These are phyloP conservation scores for Chamaenerion angustifolium DNA, from an alignment of 345 rosid genomes.

Conservation along the genomic window DNA sequence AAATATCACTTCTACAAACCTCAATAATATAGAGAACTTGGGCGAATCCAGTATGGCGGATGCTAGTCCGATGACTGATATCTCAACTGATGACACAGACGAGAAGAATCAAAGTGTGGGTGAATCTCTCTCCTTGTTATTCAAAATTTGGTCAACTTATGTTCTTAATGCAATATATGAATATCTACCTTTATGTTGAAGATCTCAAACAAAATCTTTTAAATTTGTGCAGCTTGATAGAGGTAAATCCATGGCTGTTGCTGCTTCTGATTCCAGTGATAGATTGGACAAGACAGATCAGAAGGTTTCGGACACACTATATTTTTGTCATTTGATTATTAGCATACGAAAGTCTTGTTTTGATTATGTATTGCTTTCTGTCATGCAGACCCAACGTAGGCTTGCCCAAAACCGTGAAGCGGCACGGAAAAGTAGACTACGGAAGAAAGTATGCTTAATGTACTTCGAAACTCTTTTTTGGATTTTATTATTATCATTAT, in stretches of 20 bases:
- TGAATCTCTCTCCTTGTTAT: slow-evolving; percentile 9
- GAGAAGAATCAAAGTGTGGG: slow-evolving; percentile 69
- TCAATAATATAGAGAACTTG: slow-evolving; percentile 27
- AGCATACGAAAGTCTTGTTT: slow-evolving; percentile 1
- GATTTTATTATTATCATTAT: too few relatives aligned
- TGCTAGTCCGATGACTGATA: slow-evolving; percentile 81
- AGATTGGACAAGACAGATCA: slow-evolving; percentile 86
- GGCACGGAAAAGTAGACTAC: slow-evolving; percentile 88
- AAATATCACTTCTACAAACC: slow-evolving; percentile 20
- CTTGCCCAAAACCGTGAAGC: slow-evolving; percentile 99
- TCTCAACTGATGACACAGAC: slow-evolving; percentile 87
- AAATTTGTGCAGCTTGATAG: slow-evolving; percentile 50
- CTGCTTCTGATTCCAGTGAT: slow-evolving; percentile 85
- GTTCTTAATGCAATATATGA: too few relatives aligned
- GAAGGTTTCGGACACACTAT: slow-evolving; percentile 40
- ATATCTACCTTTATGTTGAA: too few relatives aligned
- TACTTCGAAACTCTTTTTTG: too few relatives aligned
- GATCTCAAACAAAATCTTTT: too few relatives aligned
- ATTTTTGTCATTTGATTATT: slow-evolving; percentile 3
- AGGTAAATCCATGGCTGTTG: slow-evolving; percentile 28
- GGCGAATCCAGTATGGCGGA: slow-evolving; percentile 66
- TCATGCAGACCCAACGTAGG: slow-evolving; percentile 74
- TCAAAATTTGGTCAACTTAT: neutral
- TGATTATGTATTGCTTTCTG: slow-evolving; percentile 13
- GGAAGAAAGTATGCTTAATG: slow-evolving; percentile 55